Base-by-base conservation (phyloP, 192 early-diverging fungal genomes). In the Umbelopsis isabellina region DNA sequence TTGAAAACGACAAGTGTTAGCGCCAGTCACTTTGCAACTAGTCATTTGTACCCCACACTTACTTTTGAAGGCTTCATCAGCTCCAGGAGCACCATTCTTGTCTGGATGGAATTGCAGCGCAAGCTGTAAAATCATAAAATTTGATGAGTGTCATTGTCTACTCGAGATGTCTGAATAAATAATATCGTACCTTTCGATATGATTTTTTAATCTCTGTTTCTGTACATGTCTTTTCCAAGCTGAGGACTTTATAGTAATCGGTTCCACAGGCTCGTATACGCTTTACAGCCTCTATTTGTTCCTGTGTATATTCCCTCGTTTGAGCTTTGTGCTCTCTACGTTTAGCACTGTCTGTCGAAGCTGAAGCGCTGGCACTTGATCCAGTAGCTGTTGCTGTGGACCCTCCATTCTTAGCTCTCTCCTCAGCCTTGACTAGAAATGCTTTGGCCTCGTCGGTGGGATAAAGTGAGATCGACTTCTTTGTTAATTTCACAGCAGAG, bases 31-130 rank as follows among this genome's bases (percentile, higher is more conserved):
- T 58, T 46, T 18, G 47, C 41, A 61, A 81, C 37, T 41, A 4
- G 37, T 41, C 37, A 15, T 66, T 16, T 22, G 35, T 46, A 21
- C 11, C 6, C n/a, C 46, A 49, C 20, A 74, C 81, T 49, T 79
- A 92, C 91, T 84, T 82, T 98, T 97, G 73, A 98, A 98, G 0
- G 97, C 95, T 75, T 97, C 95, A 67, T 97, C 96, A 12, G 95
- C 94, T 16, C 97, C 95, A 4, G 96, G 94, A 8, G 97, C 96
- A 0, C 83, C 89, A 68, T 97, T 97, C 76, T 98, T 98, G 71
- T 98, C 97, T 0, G 97, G 97, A 70, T 98, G 97, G 75, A 93
- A 95, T 67, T 92, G 87, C 51, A 98, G 84, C 21, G 97, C 97
- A 45, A 95, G 83, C 88, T 94, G 47, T 6, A 45, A 30, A 65